These are phyloP conservation scores for Rickenella mellea DNA, from an alignment of 768 basidiomycete genomes.

Conservation along the genomic window DNA sequence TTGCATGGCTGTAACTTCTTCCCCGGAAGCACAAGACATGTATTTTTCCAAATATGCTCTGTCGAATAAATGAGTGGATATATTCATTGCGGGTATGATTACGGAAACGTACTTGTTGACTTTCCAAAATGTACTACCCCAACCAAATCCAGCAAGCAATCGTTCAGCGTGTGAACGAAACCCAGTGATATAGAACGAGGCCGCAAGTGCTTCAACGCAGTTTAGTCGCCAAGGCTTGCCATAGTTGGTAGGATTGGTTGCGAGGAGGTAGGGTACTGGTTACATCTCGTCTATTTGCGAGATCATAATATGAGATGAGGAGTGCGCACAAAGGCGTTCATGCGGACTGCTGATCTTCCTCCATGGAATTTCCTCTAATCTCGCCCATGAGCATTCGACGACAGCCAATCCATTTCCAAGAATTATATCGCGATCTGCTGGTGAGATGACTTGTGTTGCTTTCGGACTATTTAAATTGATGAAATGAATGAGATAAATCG, in stretches of 20 bases:
- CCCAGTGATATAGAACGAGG: constrained; percentile 90
- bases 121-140: constrained; percentile 82
- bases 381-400: constrained; percentile 98
- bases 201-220: constrained; percentile 90
- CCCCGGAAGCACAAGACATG: constrained; percentile 53
- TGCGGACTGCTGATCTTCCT: constrained; percentile 87
- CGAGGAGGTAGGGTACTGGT: constrained; percentile 88
- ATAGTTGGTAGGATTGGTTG: constrained; percentile 96
- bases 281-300: too few relatives aligned
- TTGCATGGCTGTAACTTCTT: constrained; percentile 51
- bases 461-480: constrained; percentile 51
- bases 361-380: constrained; percentile 91
- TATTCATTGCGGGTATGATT: constrained; percentile 1
- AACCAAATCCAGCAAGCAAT: constrained; percentile 75
- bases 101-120: constrained; percentile 59
- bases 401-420: constrained; percentile 75
- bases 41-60: constrained; percentile 69
- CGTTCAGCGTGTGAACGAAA: constrained; percentile 74
- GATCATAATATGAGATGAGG: not conserved
- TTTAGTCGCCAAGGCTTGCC: constrained; percentile 95
- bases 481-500: constrained; percentile 2
- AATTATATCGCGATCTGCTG: constrained; percentile 77
- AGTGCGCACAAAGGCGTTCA: constrained; percentile 72
- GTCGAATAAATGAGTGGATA: not conserved
- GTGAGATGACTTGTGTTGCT: constrained; percentile 68